phyloP scores from a whole-genome alignment of 176 grass and related monocot species.

The Zoysia japonica region DNA sequence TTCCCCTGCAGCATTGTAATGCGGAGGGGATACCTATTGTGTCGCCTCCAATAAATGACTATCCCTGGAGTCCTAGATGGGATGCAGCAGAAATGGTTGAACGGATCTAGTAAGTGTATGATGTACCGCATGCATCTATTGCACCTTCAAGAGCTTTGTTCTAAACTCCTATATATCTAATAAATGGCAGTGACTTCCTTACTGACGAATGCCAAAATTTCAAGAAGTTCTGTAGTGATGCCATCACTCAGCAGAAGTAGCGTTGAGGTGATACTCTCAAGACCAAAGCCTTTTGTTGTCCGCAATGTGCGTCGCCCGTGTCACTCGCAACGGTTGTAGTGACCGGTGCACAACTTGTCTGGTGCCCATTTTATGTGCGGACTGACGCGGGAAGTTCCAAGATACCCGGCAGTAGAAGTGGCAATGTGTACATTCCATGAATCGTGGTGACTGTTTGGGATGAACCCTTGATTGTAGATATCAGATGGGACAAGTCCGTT shows the following conservation, averaged over 20 bases:
- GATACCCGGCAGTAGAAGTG: slow-evolving; percentile 10
- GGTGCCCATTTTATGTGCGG: neutral
- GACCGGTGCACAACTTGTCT: neutral
- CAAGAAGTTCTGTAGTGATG: slow-evolving; percentile 81
- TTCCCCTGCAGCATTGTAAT: slow-evolving; percentile 71
- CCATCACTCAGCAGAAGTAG: slow-evolving; percentile 51
- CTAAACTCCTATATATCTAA: neutral
- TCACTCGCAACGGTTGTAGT: neutral
- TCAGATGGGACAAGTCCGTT: neutral
- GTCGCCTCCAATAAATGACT: slow-evolving; percentile 70
- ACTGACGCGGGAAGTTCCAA: neutral
- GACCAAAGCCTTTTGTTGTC: neutral
- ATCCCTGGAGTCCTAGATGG: slow-evolving; percentile 99
- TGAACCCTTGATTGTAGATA: slow-evolving; percentile 22
- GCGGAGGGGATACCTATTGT: slow-evolving; percentile 57
- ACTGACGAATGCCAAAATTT: slow-evolving; percentile 79
- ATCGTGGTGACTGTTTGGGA: slow-evolving; percentile 23
- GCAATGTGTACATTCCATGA: slow-evolving; percentile 19
- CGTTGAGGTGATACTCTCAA: slow-evolving; percentile 11
- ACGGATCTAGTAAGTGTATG: slow-evolving; percentile 75
- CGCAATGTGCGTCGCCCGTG: neutral
- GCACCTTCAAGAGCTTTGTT: slow-evolving; percentile 9
- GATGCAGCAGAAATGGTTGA: slow-evolving; percentile 63
- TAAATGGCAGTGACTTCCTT: slow-evolving; percentile 70
- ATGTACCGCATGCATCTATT: slow-evolving; percentile 27